These are phyloP conservation scores for Xylaria digitata DNA, from an alignment of 2,329 filamentous ascomycete species.

Conservation along the genomic window DNA sequence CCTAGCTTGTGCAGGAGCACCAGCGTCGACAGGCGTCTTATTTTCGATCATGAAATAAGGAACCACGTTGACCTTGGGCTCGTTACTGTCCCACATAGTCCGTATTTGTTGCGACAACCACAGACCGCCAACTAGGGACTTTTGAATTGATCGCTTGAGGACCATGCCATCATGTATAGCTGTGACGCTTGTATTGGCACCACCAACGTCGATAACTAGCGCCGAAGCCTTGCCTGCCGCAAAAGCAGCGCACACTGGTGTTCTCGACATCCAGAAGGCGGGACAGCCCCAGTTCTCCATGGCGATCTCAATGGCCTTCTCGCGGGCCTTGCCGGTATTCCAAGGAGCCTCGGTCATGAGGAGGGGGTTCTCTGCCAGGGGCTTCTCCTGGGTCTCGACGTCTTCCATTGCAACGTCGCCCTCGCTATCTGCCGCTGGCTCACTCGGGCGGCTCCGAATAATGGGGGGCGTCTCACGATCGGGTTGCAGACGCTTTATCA, in stretches of 20 bases:
- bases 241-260: slow-evolving; percentile 89
- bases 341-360: slow-evolving; percentile 94
- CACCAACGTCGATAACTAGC: slow-evolving; percentile 68
- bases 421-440: slow-evolving; percentile 72
- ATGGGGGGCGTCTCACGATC: slow-evolving; percentile 74
- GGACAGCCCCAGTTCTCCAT: slow-evolving; percentile 98
- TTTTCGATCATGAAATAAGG: slow-evolving; percentile 89
- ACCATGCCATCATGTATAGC: slow-evolving; percentile 96
- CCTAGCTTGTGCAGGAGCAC: slow-evolving; percentile 79
- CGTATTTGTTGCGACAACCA: slow-evolving; percentile 92
- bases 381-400: slow-evolving; percentile 75
- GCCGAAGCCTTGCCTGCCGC: slow-evolving; percentile 93
- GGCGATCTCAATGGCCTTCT: slow-evolving; percentile 94
- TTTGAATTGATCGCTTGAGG: slow-evolving; percentile 87
- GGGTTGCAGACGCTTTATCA: slow-evolving; percentile 88
- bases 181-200: slow-evolving; percentile 46
- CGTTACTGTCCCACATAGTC: slow-evolving; percentile 76
- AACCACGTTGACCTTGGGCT: slow-evolving; percentile 77
- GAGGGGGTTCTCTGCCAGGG: slow-evolving; percentile 87
- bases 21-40: slow-evolving; percentile 89
- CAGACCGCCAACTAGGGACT: slow-evolving; percentile 85
- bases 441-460: slow-evolving; percentile 82
- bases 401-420: slow-evolving; percentile 71
- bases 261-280: slow-evolving; percentile 92
- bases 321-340: slow-evolving; percentile 87